Conservation (phyloP, 192 early-diverging fungal species). For the Entomortierella beljakovae region DNA sequence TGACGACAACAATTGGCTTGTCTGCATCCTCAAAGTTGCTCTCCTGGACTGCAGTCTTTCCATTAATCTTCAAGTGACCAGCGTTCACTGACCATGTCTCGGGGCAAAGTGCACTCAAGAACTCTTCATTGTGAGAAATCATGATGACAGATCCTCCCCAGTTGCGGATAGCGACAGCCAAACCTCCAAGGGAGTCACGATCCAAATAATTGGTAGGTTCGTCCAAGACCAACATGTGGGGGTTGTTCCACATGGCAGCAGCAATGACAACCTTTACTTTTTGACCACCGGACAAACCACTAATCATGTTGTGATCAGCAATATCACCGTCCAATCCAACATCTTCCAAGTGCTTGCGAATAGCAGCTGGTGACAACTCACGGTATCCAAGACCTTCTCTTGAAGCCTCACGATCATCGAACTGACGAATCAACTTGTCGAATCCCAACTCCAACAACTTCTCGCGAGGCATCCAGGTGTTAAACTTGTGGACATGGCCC, state of each 20-base stretch:
- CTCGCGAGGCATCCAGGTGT: constrained; percentile 78
- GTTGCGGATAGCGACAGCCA: constrained; percentile 79
- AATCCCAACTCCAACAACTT: constrained; percentile 79
- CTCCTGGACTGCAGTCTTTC: constrained; percentile 57
- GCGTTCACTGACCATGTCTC: constrained; percentile 80
- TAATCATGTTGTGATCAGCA: constrained; percentile 64
- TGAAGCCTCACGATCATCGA: constrained; percentile 63
- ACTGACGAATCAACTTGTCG: constrained; percentile 75
- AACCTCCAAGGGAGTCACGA: constrained; percentile 81
- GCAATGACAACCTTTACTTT: constrained; percentile 72
- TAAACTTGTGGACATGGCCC: constrained; percentile 80
- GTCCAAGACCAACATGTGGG: constrained; percentile 86
- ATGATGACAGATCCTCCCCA: constrained; percentile 84
- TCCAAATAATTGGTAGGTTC: constrained; percentile 78
- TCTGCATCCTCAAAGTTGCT: constrained; percentile 54
- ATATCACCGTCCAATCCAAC: constrained; percentile 59
- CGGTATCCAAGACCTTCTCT: constrained; percentile 54
- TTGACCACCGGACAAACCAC: constrained; percentile 77
- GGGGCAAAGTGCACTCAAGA: constrained; percentile 76
- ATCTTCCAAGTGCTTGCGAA: constrained; percentile 60
- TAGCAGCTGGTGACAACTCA: constrained; percentile 47
- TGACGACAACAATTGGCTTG: constrained; percentile 58
- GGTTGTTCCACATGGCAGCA: constrained; percentile 68
- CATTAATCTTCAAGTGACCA: constrained; percentile 60
- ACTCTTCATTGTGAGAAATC: constrained; percentile 87